Evolutionary conservation across 1,139 yeast genomes (phyloP), one percentile per base, ranked within the genome.

Genomic region (Saccharomyces pastorianus): DNA sequence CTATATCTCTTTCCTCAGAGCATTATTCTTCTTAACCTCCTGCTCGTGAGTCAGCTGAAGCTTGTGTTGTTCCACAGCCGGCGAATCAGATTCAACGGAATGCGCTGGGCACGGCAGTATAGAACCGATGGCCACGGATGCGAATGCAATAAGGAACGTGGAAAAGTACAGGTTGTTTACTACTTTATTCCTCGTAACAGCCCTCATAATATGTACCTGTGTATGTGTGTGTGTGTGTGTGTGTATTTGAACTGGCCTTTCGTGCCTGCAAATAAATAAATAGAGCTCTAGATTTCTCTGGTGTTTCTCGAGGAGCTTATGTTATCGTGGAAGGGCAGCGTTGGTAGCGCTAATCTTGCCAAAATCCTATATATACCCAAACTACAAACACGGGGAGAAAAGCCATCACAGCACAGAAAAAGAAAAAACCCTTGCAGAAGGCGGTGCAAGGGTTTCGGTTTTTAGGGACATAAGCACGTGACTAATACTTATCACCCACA

Each of bases 31-130:
- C 25, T 17, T 38, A 9, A 38, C 6, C 44, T 38, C 44, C 25
- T 38, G 44, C 44, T 38, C 44, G 3, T 4, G 44, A 2, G 44
- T 8, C 11, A 38, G 29, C 48, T 46, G 34, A 20, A 29, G 50
- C 29, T 49, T 27, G 6, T 56, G 53, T 46, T 55, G 56, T 26
- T 56, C 54, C 17, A 54, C 52, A 11, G 50, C 52, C 7, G 67
- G 67, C 25, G 69, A 61, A 32, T 72, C 76, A 46, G 73, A 69
- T 52, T 70, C 72, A 51, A 72, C 63, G 14, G 73, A 60, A 53
- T 72, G 75, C 7, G 74, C 75, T 26, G 76, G 76, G 58, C 77
- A 73, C 38, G 76, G 76, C 48, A 73, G 61, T 29, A 71, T 63
- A 2, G 76, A 70, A 17, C 74, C 68, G 29, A 73, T 62, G 1